Evolutionary conservation across 2,329 filamentous ascomycete species (phyloP).

Genomic region (Trichophyton benhamiae): DNA sequence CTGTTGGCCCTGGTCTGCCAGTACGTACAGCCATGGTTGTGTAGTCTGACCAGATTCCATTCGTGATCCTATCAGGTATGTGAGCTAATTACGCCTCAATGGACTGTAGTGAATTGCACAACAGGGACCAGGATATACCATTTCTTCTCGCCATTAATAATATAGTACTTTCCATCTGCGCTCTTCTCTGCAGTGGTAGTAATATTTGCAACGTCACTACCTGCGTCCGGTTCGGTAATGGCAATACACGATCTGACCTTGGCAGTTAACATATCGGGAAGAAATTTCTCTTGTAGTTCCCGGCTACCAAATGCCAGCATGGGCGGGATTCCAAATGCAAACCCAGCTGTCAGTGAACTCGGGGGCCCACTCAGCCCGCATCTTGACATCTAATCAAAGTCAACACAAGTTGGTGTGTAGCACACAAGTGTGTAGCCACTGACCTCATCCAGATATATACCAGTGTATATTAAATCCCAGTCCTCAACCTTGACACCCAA

Average conservation of each 20-base stretch:
- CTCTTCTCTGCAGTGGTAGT: constrained; percentile 53
- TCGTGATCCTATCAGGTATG: constrained; percentile 45
- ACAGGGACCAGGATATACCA: constrained; percentile 36
- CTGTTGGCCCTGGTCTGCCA: constrained; percentile 49
- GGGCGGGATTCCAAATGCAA: constrained; percentile 60
- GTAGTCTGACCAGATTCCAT: constrained; percentile 58
- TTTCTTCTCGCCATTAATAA: constrained; percentile 66
- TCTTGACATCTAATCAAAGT: constrained; percentile 44
- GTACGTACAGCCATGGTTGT: constrained; percentile 62
- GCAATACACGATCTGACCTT: constrained; percentile 60
- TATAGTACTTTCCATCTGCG: constrained; percentile 52
- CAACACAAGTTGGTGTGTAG: background rate
- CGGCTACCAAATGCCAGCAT: constrained; percentile 55
- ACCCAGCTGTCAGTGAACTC: constrained; percentile 55
- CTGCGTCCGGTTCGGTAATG: constrained; percentile 65
- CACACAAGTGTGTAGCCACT: background rate
- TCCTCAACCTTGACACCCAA: constrained; percentile 58
- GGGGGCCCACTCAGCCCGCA: constrained; percentile 52
- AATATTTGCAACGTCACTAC: constrained; percentile 62
- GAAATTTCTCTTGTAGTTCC: constrained; percentile 51
- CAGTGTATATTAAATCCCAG: constrained; percentile 58
- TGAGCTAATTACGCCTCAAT: background rate
- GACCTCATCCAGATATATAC: constrained; percentile 58
- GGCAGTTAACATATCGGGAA: constrained; percentile 56
- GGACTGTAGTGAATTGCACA: constrained; percentile 16